Evolutionary conservation across 495 filamentous ascomycete species (phyloP), one percentile per base, ranked within the genome.

Genomic region (Cercophora samala): DNA sequence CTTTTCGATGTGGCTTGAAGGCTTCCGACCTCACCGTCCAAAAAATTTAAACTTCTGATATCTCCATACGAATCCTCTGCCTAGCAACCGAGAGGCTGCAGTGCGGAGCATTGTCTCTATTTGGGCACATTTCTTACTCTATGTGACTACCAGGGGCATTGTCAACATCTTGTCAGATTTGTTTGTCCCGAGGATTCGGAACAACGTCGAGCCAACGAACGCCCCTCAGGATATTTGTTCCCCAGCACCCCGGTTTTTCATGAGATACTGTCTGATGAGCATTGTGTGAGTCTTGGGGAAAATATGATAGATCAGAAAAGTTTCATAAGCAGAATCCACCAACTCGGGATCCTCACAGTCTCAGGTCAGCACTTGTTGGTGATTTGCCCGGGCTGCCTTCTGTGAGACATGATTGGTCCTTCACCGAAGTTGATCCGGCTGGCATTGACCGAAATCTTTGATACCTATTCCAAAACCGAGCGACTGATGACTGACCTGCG

Each of bases 301-400:
- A 46, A 46, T 46, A 46, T 46, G 37, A 46, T 46, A 18, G 37
- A 46, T 46, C 37, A 46, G 9, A 46, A 46, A 46, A 11, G 13
- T 46, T 46, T 46, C 37, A 46, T 46, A 17, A 46, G 37, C 37
- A 46, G 15, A 46, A 46, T 13, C 37, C 13, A 13, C 37, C 37
- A 46, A 46, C 53, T 23, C 53, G 53, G 8, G n/a, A 23, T 21
- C 53, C 53, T 56, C 22, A 21, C 53, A 2, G 53, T 56, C 53
- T 56, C 53, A 56, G 21, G 26, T 42, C 24, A 62, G 60, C 60
- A 62, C 60, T 62, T 62, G 58, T 37, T 61, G 26, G 60, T 37
- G 26, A 18, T 62, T 62, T 13, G 29, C 29, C 5, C 26, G 17
- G 24, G 58, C 17, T 21, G 5, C 37, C 13, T 29, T 29, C 18